Base-by-base conservation (phyloP, 257 asterid genomes). In the Fraxinus americana region DNA sequence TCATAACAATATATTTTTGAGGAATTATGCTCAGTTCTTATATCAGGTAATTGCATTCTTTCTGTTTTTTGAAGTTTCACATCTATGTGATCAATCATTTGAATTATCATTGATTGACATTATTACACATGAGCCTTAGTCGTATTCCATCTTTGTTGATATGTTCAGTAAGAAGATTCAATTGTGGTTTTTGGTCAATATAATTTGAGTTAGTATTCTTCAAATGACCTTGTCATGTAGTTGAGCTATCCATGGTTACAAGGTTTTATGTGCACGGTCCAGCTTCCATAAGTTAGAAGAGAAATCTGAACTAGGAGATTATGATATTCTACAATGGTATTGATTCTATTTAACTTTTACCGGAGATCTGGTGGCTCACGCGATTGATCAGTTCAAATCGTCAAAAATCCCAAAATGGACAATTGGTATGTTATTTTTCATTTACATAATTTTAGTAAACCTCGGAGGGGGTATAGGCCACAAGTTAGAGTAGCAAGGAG, bases 1-100 rank as follows among this genome's bases (percentile, higher is more conserved):
- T 71, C 82, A 73, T 36, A 79, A 94, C 75, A 87, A 90, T 32
- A 73, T 83, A 80, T 79, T 82, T 76, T 83, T 90, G 76, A 84
- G 86, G 77, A 86, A 86, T 71, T 90, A 88, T 79, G 96, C 96
- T 29, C 78, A 78, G 45, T 91, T 89, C 74, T 82, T 92, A 74
- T 87, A 86, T 84, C 89, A 88, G 97, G 98, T 89, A 79, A 72
- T 21, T 50, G 4, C 52, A 12, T 13, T n/a, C 29, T 61, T 50
- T 30, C 3, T 25, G 17, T 71, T 5, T 70, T 48, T 48, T 61
- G 16, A 61, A 61, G 68, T 61, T 23, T 30, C 14, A 21, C 68
- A 25, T 23, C 13, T 61, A 61, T 61, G 4, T 7, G 30, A 61
- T 61, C 29, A n/a, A 23, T 8, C 16, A 16, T 61, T 61, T 23